Evolutionary conservation across 257 asterid species (phyloP).

Genomic region (Solanum tarapatanum): DNA sequence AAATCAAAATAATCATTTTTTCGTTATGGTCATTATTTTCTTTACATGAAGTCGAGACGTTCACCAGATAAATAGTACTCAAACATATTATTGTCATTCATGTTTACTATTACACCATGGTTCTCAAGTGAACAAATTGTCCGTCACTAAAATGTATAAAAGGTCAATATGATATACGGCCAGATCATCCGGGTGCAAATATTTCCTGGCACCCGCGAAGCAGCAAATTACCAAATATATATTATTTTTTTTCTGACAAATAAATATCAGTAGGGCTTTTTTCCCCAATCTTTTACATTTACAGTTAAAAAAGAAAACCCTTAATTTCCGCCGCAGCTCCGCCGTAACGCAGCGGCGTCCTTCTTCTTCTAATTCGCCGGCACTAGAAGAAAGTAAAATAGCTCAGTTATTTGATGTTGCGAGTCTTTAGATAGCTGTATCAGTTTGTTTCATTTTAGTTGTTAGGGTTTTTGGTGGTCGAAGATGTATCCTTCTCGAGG

Average conservation of each 20-base stretch:
- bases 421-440: neutral
- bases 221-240: neutral
- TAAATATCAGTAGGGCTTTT: neutral
- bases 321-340: neutral
- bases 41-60: neutral
- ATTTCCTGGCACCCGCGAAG: neutral
- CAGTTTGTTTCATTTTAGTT: neutral
- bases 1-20: neutral
- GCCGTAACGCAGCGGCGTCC: neutral
- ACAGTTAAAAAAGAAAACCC: neutral
- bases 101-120: neutral
- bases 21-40: neutral
- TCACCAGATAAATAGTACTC: neutral
- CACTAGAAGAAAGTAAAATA: neutral
- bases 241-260: neutral
- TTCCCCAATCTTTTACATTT: neutral
- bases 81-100: neutral
- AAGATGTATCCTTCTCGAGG: constrained; percentile 21
- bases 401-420: neutral
- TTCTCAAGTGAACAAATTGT: neutral
- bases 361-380: neutral
- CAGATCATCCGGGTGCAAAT: neutral
- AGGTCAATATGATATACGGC: neutral
- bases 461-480: neutral
- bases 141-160: too few species aligned